A percentile compares a stretch with the other conserved stretches of the same genome.
These are phyloP conservation scores for Cystofilobasidium capitatum DNA, from an alignment of 768 basidiomycete genomes.

Conservation along the genomic window DNA sequence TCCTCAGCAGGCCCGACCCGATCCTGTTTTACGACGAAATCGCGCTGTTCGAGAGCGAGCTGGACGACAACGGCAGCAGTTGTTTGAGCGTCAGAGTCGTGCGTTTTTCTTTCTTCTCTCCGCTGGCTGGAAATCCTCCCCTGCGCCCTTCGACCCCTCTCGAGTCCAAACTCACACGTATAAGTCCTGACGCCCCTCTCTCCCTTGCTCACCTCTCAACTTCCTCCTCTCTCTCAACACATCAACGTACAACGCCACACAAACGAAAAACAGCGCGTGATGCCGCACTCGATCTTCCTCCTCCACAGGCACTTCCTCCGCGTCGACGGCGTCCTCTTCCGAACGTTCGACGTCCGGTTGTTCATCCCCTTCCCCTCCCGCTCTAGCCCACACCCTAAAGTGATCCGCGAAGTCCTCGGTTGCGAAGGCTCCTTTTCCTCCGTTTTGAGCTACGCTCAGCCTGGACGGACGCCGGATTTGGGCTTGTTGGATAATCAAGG, in stretches of 20 bases:
- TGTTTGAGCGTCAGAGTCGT: constrained; percentile 77
- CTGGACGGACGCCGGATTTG: constrained; percentile 56
- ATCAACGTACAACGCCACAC: no score
- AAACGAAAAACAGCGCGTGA: constrained; percentile 77
- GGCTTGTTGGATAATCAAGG: constrained; percentile 78
- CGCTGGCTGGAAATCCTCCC: no score
- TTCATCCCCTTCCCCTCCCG: constrained; percentile 63
- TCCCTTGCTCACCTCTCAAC: not conserved
- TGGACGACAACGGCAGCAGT: constrained; percentile 91
- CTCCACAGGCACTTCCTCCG: constrained; percentile 83
- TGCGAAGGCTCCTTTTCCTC: constrained; percentile 83
- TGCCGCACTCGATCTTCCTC: constrained; percentile 89
- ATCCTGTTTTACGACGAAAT: constrained; percentile 97
- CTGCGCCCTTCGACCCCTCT: no score
- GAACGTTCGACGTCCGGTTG: constrained; percentile 75
- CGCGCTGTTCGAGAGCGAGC: constrained; percentile 87
- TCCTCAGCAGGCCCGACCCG: constrained; percentile 81
- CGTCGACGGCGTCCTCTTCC: constrained; percentile 89
- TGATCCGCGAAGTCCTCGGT: constrained; percentile 74
- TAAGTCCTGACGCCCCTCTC: no score
- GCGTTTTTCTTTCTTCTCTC: constrained; percentile 37
- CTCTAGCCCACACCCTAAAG: no score
- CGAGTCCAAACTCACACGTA: no score
- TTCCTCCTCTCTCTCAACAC: no score
- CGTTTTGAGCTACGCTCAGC: constrained; percentile 63